These are phyloP conservation scores for Xylaria sp. DNA, from an alignment of 495 filamentous ascomycete genomes.

Conservation along the genomic window DNA sequence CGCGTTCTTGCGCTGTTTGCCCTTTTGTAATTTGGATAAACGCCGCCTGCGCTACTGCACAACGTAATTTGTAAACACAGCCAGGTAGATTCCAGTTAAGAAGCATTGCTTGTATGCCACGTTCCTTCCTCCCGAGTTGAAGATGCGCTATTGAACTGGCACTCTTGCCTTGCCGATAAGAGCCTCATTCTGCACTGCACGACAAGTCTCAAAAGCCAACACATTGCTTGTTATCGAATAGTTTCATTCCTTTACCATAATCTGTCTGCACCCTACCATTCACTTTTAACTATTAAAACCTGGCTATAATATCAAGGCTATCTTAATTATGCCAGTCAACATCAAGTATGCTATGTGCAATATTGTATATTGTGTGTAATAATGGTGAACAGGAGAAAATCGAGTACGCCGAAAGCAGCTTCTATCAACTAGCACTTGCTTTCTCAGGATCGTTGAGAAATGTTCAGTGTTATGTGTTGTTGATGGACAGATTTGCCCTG, in stretches of 20 bases:
- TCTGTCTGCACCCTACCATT: too few species aligned
- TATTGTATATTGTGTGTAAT: background rate
- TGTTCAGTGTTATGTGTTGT: background rate
- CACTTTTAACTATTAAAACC: too few species aligned
- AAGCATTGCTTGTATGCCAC: background rate
- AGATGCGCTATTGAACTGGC: background rate
- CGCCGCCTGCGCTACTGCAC: background rate
- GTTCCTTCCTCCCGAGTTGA: constrained; percentile 3
- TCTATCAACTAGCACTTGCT: background rate
- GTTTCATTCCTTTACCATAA: background rate
- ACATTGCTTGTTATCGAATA: background rate
- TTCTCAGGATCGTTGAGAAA: background rate
- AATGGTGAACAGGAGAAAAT: background rate
- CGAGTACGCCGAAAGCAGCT: background rate
- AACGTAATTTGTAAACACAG: background rate
- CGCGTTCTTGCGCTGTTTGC: background rate
- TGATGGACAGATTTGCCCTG: background rate
- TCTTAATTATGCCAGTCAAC: background rate
- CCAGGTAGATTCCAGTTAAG: background rate
- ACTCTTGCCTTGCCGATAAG: background rate
- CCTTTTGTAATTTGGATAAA: background rate
- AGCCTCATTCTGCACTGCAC: background rate
- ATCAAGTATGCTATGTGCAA: too few species aligned
- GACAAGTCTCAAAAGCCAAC: background rate
- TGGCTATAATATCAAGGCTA: background rate